Conservation (phyloP, 768 basidiomycete genomes). For the Kwoniella shandongensis region DNA sequence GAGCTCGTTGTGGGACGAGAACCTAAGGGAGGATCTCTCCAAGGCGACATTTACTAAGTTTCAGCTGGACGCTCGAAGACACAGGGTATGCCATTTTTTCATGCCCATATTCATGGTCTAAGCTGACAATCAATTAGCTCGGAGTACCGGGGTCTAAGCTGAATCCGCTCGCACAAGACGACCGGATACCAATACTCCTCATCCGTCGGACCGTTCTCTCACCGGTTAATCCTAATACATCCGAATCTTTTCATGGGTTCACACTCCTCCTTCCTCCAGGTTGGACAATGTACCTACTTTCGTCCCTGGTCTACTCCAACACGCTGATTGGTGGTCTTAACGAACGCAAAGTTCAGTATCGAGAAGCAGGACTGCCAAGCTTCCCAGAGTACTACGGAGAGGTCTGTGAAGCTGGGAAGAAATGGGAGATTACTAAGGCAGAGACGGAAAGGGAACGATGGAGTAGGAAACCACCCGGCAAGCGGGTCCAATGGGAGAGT, state of each 20-base stretch:
- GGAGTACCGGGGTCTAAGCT: constrained; percentile 75
- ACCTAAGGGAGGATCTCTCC: constrained; percentile 58
- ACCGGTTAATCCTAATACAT: constrained; percentile 27
- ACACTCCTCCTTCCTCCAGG: constrained; percentile 80
- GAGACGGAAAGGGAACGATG: constrained; percentile 64
- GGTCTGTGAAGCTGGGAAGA: constrained; percentile 59
- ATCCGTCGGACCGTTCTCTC: constrained; percentile 67
- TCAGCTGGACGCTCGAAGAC: constrained; percentile 78
- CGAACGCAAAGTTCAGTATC: constrained; percentile 75
- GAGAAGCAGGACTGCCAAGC: constrained; percentile 71
- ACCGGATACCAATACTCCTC: constrained; percentile 77
- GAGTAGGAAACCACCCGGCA: constrained; percentile 82
- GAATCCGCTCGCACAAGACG: constrained; percentile 68
- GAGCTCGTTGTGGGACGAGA: constrained; percentile 70
- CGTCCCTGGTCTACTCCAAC: constrained; percentile 76
- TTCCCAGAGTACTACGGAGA: constrained; percentile 82
- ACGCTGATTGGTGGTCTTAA: constrained; percentile 82
- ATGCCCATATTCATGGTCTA: background rate
- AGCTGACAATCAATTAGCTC: constrained; percentile 57
- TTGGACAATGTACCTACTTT: constrained; percentile 87
- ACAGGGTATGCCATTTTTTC: constrained; percentile 59
- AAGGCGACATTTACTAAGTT: constrained; percentile 74
- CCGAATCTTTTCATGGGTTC: constrained; percentile 73
- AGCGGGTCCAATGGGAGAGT: constrained; percentile 70
- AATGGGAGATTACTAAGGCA: constrained; percentile 59